Evolutionary conservation across 2,329 filamentous ascomycete genomes (phyloP).

Genomic region (Pestalotiopsis sp.): DNA sequence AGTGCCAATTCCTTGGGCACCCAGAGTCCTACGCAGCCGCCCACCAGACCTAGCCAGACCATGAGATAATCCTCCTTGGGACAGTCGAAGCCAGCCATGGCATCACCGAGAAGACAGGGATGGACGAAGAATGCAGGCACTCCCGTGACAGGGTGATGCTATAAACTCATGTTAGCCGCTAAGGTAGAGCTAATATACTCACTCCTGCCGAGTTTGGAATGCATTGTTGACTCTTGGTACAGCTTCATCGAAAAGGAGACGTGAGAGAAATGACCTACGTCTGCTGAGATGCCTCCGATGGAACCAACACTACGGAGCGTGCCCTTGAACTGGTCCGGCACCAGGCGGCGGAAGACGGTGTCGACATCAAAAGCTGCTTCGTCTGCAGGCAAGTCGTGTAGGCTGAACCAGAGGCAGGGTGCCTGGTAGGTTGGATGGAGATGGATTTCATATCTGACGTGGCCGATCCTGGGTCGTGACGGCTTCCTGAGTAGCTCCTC

Average conservation of each 20-base stretch:
- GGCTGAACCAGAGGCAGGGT: conserved; percentile 75
- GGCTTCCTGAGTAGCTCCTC: conserved; percentile 39
- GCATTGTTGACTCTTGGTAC: conserved; percentile 33
- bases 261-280: conserved; percentile 59
- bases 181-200: conserved; percentile 44
- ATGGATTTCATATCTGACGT: conserved; percentile 73
- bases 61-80: conserved; percentile 73
- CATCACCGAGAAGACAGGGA: conserved; percentile 85
- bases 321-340: conserved; percentile 66
- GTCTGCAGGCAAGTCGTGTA: conserved; percentile 59
- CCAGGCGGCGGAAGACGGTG: conserved; percentile 70
- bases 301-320: conserved; percentile 63
- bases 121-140: conserved; percentile 87
- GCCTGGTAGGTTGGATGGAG: conserved; percentile 75
- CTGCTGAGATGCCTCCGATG: conserved; percentile 75
- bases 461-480: conserved; percentile 33
- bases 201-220: conserved; percentile 30
- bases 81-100: conserved; percentile 69
- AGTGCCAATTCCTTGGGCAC: conserved; percentile 71
- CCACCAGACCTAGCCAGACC: conserved; percentile 87
- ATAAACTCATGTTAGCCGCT: conserved; percentile 31
- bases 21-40: conserved; percentile 77
- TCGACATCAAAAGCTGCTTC: conserved; percentile 66
- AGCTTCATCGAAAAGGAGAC: conserved; percentile 25
- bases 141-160: conserved; percentile 84